A percentile compares a stretch with the other conserved stretches of the same genome.
These are phyloP conservation scores for Fusarium illudens DNA, from an alignment of 2,329 filamentous ascomycete genomes.

Conservation along the genomic window DNA sequence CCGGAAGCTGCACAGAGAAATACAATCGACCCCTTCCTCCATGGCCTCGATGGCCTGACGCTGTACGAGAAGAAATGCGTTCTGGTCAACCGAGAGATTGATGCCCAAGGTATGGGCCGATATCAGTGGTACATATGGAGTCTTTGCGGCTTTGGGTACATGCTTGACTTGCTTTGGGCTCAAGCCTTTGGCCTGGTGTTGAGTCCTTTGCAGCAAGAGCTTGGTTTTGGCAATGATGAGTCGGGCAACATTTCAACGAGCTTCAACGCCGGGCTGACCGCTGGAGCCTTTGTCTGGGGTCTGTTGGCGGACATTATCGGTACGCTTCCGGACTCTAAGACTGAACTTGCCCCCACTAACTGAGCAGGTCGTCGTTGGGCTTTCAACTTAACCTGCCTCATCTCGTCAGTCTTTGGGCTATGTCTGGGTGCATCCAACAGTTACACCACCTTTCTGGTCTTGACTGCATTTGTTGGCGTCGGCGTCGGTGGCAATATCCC, in stretches of 20 bases:
- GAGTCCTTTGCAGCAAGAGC: constrained; percentile 63
- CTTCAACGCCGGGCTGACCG: constrained; percentile 63
- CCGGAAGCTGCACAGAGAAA: background rate
- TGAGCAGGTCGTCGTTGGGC: constrained; percentile 58
- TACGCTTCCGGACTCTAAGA: constrained; percentile 13
- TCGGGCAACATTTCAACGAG: constrained; percentile 61
- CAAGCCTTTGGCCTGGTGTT: constrained; percentile 65
- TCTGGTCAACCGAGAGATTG: constrained; percentile 55
- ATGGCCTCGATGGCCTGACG: constrained; percentile 38
- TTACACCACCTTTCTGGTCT: constrained; percentile 60
- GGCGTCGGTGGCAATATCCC: constrained; percentile 64
- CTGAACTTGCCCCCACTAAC: background rate
- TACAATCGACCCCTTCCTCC: background rate
- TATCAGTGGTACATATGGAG: constrained; percentile 63
- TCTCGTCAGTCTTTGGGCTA: constrained; percentile 62
- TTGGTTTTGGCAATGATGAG: constrained; percentile 56
- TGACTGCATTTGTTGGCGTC: constrained; percentile 64
- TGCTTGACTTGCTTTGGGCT: constrained; percentile 66
- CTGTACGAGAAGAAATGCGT: constrained; percentile 49
- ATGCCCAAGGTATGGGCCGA: constrained; percentile 60
- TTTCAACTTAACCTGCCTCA: constrained; percentile 66
- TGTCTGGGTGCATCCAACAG: constrained; percentile 58
- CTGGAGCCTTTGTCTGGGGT: constrained; percentile 65
- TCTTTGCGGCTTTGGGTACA: constrained; percentile 63
- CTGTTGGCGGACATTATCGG: constrained; percentile 61